Conservation (phyloP, 2,329 filamentous ascomycete genomes). For the Botryotinia narcissicola region DNA sequence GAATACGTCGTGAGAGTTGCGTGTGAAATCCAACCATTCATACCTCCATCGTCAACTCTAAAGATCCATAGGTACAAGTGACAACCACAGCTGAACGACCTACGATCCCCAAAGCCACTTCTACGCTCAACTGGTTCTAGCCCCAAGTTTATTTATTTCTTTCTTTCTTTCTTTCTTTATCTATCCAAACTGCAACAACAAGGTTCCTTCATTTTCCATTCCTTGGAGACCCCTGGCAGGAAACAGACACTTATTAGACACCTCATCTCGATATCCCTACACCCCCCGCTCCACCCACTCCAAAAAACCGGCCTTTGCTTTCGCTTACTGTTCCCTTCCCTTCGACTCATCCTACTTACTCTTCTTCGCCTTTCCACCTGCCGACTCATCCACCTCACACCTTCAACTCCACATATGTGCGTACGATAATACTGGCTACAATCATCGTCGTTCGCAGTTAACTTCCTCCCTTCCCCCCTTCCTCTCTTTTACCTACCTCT, state of each 20-base stretch:
- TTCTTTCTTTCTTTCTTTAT: not conserved
- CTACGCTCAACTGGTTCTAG: not conserved
- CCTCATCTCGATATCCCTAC: constrained; percentile 18
- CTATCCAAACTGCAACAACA: not conserved
- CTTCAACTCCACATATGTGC: constrained; percentile 24
- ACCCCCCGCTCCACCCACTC: not conserved
- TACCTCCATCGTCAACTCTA: not conserved
- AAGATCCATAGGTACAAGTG: no score
- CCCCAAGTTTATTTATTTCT: not conserved
- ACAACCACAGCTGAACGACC: no score
- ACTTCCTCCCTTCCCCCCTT: constrained; percentile 37
- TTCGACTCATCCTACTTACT: constrained; percentile 20
- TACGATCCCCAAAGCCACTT: not conserved
- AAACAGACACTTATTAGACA: constrained; percentile 6
- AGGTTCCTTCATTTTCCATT: not conserved
- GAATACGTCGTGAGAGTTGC: no score
- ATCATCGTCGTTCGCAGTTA: constrained; percentile 36
- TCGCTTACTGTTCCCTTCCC: constrained; percentile 13
- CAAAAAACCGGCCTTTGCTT: not conserved
- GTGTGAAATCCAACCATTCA: not conserved
- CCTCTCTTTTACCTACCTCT: constrained; percentile 35
- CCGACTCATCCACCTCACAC: constrained; percentile 23
- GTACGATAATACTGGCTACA: constrained; percentile 35
- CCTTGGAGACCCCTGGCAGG: not conserved
- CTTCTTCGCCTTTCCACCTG: constrained; percentile 13